Evolutionary conservation across 1,139 yeast species (phyloP).

Genomic region (Protomyces arabidopsidicola): DNA sequence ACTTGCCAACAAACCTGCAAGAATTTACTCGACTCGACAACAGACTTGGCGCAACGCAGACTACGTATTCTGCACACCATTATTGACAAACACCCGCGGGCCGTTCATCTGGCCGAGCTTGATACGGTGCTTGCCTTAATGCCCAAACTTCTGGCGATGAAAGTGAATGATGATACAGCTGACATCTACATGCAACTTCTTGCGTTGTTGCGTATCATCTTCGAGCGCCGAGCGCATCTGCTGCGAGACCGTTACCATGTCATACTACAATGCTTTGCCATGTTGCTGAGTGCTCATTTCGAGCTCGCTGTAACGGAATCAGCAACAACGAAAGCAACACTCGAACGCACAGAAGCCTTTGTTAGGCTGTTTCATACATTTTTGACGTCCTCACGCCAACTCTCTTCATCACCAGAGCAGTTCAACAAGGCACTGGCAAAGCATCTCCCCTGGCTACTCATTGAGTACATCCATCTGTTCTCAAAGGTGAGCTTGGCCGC

Average conservation of each 20-base stretch:
- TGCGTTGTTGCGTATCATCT: conserved; percentile 1
- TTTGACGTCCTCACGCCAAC: background rate
- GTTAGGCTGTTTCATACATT: conserved; percentile 12
- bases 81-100: background rate
- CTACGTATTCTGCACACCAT: background rate
- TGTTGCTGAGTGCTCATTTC: background rate
- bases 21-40: background rate
- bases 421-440: conserved; percentile 22
- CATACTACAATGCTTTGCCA: conserved; percentile 7
- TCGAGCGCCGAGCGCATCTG: conserved; percentile 14
- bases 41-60: background rate
- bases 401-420: conserved; percentile 5
- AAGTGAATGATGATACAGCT: background rate
- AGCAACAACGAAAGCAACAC: background rate
- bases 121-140: background rate
- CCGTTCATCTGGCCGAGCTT: background rate
- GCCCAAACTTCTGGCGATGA: background rate
- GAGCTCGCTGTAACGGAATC: background rate
- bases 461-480: conserved; percentile 4
- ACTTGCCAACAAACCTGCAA: background rate
- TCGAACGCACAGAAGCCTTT: background rate
- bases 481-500: background rate
- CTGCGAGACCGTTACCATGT: conserved; percentile 13
- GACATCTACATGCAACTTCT: background rate
- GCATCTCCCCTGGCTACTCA: conserved; percentile 24